Evolutionary conservation across 495 filamentous ascomycete species (phyloP).

Genomic region (Penicillium herquei): DNA sequence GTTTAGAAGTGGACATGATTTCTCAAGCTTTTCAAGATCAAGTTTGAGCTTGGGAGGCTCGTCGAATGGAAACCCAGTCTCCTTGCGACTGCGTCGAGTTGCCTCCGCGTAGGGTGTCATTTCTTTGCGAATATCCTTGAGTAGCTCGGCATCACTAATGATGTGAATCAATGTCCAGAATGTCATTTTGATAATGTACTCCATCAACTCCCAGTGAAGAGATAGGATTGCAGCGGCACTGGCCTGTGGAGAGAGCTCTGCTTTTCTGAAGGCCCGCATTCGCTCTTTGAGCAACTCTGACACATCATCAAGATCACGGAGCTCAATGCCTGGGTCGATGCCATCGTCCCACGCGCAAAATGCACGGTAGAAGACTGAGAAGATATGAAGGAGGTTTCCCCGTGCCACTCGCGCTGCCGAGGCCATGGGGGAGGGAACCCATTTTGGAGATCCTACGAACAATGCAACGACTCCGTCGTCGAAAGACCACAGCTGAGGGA

Average conservation of each 20-base stretch:
- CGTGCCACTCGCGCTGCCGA: conserved; percentile 53
- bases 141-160: conserved; percentile 41
- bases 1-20: conserved; percentile 51
- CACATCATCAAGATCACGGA: conserved; percentile 55
- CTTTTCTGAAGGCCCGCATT: conserved; percentile 35
- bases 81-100: conserved; percentile 39
- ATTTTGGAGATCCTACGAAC: conserved; percentile 51
- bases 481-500: conserved; percentile 55
- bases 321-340: conserved; percentile 42
- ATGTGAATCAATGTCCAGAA: conserved; percentile 60
- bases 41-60: conserved; percentile 52
- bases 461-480: conserved; percentile 53
- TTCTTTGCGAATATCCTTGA: conserved; percentile 53
- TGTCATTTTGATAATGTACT: conserved; percentile 48
- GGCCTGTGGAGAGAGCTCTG: conserved; percentile 28
- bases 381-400: conserved; percentile 43
- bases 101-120: conserved; percentile 46
- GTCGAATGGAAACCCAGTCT: conserved; percentile 51
- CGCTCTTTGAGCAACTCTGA: conserved; percentile 47
- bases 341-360: conserved; percentile 47
- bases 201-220: conserved; percentile 54
- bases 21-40: conserved; percentile 41
- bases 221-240: conserved; percentile 39
- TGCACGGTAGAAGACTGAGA: conserved; percentile 50
- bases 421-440: conserved; percentile 47